These are phyloP conservation scores for Pisolithus tinctorius DNA, from an alignment of 768 basidiomycete species.

Conservation along the genomic window DNA sequence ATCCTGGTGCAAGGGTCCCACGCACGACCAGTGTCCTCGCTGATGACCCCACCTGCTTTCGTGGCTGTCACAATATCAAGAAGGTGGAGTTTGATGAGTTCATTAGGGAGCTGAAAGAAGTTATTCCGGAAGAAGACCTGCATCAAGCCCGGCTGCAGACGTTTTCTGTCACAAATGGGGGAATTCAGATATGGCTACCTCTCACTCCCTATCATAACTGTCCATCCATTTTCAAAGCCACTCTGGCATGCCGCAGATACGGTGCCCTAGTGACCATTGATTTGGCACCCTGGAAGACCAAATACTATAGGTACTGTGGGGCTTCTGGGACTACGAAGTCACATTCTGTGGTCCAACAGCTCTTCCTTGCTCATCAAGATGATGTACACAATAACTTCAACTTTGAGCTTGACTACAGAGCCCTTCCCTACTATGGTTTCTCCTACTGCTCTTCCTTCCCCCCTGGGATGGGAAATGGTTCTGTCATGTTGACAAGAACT, in stretches of 20 bases:
- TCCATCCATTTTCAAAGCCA: background rate
- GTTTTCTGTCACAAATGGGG: background rate
- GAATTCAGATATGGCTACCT: background rate
- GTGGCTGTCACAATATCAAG: too few relatives aligned
- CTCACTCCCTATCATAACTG: background rate
- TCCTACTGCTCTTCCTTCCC: too few relatives aligned
- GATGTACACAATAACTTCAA: background rate
- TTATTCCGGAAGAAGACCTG: background rate
- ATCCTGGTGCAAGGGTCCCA: too few relatives aligned
- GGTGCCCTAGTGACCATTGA: background rate
- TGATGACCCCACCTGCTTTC: too few relatives aligned
- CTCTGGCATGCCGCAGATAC: background rate
- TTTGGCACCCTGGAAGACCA: background rate
- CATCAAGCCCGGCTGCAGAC: background rate
- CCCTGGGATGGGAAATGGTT: too few relatives aligned
- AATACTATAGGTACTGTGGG: background rate
- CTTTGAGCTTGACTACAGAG: too few relatives aligned
- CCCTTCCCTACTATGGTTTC: too few relatives aligned
- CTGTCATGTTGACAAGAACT: too few relatives aligned
- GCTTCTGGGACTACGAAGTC: background rate
- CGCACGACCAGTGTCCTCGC: too few relatives aligned
- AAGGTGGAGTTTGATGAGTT: too few relatives aligned
- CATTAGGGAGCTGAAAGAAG: background rate
- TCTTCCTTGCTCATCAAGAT: background rate
- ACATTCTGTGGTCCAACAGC: background rate